Base-by-base conservation (phyloP, 2,329 filamentous ascomycete genomes). In the Pseudogymnoascus sp. region DNA sequence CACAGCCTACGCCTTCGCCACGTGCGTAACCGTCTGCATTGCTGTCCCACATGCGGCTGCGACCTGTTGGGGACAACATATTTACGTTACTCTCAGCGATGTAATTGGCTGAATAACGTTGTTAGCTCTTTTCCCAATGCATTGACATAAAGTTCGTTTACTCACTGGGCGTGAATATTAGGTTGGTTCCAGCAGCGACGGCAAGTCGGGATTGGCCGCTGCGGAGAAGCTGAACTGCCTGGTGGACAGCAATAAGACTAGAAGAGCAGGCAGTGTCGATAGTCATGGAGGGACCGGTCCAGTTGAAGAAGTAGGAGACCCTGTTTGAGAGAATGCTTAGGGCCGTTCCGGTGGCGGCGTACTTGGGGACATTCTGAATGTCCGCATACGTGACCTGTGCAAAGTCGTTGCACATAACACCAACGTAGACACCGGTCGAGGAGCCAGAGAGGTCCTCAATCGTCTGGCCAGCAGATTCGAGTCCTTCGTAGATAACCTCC, bases 1-100 rank as follows among this genome's bases (percentile, higher is more conserved):
- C 73, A 10, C 83, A 78, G 0, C 79, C 83, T 31, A 83, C 77
- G 0, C 85, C 87, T 67, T 90, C 86, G 6, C 68, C 68, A 34
- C 68, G 63, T 8, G 64, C 68, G 23, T 70, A 70, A 5, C 68
- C 68, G 51, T 70, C 61, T 7, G 67, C 67, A 7, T 48, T 62
- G 1, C 31, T 23, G 48, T 70, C 67, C 69, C 69, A 70, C 69
- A 70, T 6, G 83, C 85, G 54, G 84, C 78, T 64, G 1, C 43
- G 54, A 8, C 64, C 64, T 3, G 48, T 54, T 4, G 65, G 65
- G 4, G 66, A 67, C 6, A 68, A 79, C 60, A 79, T 67, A 2
- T 74, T 76, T 0, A 77, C 74, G 61, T 83, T 79, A 25, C 57
- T 63, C 34, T 63, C 64, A 10, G 21, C 34, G 23, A 67, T 51